Base-by-base conservation (phyloP, 2,329 filamentous ascomycete species). In the Colletotrichum falcatum region DNA sequence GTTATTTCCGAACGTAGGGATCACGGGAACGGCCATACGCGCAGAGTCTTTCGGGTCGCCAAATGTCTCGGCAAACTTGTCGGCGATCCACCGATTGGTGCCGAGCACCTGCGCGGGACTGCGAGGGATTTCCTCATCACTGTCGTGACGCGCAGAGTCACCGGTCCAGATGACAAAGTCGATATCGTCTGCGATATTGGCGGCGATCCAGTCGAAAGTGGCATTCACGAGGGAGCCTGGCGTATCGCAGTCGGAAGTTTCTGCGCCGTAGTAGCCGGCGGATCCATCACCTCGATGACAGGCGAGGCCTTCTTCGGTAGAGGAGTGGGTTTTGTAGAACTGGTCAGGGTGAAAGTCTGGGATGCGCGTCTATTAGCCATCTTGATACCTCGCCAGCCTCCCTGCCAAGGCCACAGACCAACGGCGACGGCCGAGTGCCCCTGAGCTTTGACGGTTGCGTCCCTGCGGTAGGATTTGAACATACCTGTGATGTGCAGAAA, bases 121-220 rank as follows among this genome's bases (percentile, higher is more conserved):
- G 74, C 96, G 92, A 16, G 95, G 95, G 42, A 93, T 85, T 58
- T 88, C 81, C 79, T 95, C 92, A 78, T 97, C 94, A 79, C 92
- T 95, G 80, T 97, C 95, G 81, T 98, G 94, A 73, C 94, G 89
- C 26, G 93, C 94, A 39, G 92, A 95, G 80, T 98, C 94, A 74
- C 94, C 94, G 1, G 95, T 97, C 94, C 94, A 97, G 59, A 97
- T 84, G 60, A 97, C 91, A 78, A 98, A 98, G 79, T 98, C 94
- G 73, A 98, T 87, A 4, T 90, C 82, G 78, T 95, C 92, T 77
- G 88, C 91, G 68, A 97, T 78, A 76, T 97, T 91, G 53, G 90
- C 87, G 54, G 89, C 85, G 61, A 99, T 92, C 95, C 95, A 99
- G 76, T 91, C 87, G 77, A 98, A 94, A 0, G 95, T 98, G 75